Conservation (phyloP, 352 stramenopile species). For the Pythium diclinum region DNA sequence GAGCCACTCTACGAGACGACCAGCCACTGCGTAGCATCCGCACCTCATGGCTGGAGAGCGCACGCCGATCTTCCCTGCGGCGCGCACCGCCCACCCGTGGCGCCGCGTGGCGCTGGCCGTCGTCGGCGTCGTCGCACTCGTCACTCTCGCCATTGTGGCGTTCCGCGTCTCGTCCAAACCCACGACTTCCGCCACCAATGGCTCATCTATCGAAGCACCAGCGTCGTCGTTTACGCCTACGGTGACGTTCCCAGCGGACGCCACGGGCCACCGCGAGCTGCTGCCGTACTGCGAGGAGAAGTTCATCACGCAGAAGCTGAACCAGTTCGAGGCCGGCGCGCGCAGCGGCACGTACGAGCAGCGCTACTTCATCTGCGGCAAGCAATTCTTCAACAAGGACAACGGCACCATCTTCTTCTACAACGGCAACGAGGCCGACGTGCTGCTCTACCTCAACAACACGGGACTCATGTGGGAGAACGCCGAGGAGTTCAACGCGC, state of each 20-base stretch:
- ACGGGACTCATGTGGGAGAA: slow-evolving; percentile 74
- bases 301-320: slow-evolving; percentile 41
- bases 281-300: slow-evolving; percentile 41
- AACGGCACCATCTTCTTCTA: slow-evolving; percentile 67
- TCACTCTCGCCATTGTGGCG: slow-evolving; percentile 13
- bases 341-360: slow-evolving; percentile 36
- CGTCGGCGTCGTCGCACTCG: slow-evolving; percentile 13
- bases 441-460: slow-evolving; percentile 59
- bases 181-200: too few species aligned
- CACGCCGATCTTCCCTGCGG: slow-evolving; percentile 20
- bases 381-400: slow-evolving; percentile 37
- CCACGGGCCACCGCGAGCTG: slow-evolving; percentile 29
- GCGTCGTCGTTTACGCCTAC: slow-evolving; percentile 22
- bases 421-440: slow-evolving; percentile 58
- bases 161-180: not conserved
- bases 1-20: too few species aligned
- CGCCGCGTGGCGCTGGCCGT: slow-evolving; percentile 13
- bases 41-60: slow-evolving; percentile 13
- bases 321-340: slow-evolving; percentile 40
- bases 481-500: slow-evolving; percentile 50
- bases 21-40: too few species aligned
- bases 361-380: slow-evolving; percentile 66
- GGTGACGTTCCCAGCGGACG: slow-evolving; percentile 22
- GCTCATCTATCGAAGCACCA: not conserved
- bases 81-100: not conserved